Conservation (phyloP, 139 green algal species). For the Micractinium sp. region DNA sequence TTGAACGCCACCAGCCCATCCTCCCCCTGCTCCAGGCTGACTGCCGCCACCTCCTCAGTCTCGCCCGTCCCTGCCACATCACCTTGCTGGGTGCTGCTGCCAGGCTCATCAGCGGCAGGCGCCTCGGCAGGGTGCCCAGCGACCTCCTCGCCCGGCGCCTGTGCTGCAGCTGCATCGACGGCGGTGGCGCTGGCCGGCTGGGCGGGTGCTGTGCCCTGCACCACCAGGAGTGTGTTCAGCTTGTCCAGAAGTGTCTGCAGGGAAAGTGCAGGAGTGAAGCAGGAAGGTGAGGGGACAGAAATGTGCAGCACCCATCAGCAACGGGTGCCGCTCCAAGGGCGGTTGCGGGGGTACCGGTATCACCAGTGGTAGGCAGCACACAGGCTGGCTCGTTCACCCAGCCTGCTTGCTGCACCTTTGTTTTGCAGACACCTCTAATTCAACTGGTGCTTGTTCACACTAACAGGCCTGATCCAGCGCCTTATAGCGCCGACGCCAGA, state of each 20-base stretch:
- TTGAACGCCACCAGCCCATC: constrained; percentile 26
- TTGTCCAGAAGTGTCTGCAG: constrained; percentile 36
- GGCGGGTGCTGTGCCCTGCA: neutral
- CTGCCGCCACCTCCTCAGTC: constrained; percentile 2
- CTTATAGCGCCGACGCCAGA: no score
- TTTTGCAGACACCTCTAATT: no score
- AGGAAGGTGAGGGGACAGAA: no score
- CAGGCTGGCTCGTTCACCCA: no score
- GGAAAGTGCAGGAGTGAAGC: neutral
- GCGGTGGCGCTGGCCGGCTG: neutral
- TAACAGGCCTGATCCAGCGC: no score
- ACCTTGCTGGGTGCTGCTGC: neutral
- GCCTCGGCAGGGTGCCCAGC: neutral
- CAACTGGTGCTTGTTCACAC: no score
- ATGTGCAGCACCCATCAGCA: no score
- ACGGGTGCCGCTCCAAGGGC: no score
- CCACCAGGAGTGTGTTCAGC: constrained; percentile 32
- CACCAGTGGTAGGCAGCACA: no score
- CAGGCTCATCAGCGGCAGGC: neutral
- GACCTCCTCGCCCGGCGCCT: neutral
- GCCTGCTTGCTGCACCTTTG: no score
- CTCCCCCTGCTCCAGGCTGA: constrained; percentile 16
- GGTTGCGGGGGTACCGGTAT: no score
- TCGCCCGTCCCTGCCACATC: neutral
- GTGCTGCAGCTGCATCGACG: neutral